Evolutionary conservation across 805 yeast species (phyloP).

Genomic region (Lipomyces japonicus): DNA sequence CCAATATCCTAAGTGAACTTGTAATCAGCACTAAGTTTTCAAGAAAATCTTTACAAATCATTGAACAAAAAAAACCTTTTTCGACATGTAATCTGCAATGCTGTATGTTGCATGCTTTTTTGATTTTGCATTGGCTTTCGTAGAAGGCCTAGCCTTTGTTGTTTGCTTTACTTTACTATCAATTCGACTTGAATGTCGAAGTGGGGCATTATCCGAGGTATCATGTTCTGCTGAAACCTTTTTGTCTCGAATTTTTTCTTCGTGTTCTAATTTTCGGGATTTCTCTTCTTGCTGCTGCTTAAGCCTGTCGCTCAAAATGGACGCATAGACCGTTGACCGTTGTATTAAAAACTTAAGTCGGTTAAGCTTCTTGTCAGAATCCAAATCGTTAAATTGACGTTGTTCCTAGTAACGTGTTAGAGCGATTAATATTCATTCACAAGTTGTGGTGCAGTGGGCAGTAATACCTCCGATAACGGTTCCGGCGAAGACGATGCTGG

Average conservation of each 20-base stretch:
- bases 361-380: constrained; percentile 56
- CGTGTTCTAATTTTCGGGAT: neutral
- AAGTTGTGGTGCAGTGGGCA: neutral
- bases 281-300: constrained; percentile 23
- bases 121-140: neutral
- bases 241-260: neutral
- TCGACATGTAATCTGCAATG: constrained; percentile 8
- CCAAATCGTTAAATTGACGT: constrained; percentile 40
- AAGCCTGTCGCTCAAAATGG: constrained; percentile 77
- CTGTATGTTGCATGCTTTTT: constrained; percentile 2
- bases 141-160: neutral
- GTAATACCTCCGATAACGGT: constrained; percentile 11
- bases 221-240: neutral
- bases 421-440: neutral
- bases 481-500: constrained; percentile 25
- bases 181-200: too few species aligned
- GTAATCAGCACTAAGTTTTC: neutral
- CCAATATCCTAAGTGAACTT: neutral
- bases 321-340: constrained; percentile 81
- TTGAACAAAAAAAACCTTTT: neutral
- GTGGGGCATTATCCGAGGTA: too few species aligned
- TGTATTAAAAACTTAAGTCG: constrained; percentile 73
- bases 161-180: too few species aligned
- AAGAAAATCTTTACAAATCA: neutral
- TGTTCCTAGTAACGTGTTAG: constrained; percentile 15